Base-by-base conservation (phyloP, 345 rosid species). In the Linum lewisii region DNA sequence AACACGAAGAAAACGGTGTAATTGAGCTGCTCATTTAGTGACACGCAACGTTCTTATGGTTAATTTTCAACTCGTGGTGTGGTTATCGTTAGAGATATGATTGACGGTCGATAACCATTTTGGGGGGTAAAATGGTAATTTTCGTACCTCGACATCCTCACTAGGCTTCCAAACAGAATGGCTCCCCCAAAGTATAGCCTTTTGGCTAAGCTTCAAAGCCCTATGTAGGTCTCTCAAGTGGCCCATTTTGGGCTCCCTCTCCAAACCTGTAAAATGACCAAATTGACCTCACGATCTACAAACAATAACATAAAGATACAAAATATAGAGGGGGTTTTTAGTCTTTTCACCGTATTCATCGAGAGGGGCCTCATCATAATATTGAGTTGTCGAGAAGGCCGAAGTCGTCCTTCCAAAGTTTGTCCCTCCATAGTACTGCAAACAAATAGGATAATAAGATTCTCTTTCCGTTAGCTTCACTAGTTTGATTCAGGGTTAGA, bases 391-490 rank as follows among this genome's bases (percentile, higher is more conserved):
- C 21, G 25, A 21, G 25, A 52, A 52, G 25, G 56, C n/a, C 13
- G 56, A 21, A 52, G 56, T 24, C 15, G 56, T 52, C 24, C 56
- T 52, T 8, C 24, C 56, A 21, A 52, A 19, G 56, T 52, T 52
- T 19, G 56, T 52, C 56, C 56, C 56, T 20, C 56, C 56, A 24
- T 52, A 24, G 25, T 52, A 52, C 56, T 52, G 15, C 56, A 52
- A 24, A 52, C 56, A 52, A 21, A 52, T 42, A n/a, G 47, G 47
- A 42, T 11, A 16, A 24, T 29, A 3, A 29, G 34, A 29, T 29
- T 21, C 15, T 20, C 22, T 51, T 2, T 18, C 1, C 7, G 52
- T 49, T 19, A 49, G 54, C 24, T 18, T 19, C 6, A 7, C 24
- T 51, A 16, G 15, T 51, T n/a, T 21, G n/a, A 8, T 10, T 21